phyloP scores from a whole-genome alignment of 208 protist genomes.

The Leishmania amazonensis region DNA sequence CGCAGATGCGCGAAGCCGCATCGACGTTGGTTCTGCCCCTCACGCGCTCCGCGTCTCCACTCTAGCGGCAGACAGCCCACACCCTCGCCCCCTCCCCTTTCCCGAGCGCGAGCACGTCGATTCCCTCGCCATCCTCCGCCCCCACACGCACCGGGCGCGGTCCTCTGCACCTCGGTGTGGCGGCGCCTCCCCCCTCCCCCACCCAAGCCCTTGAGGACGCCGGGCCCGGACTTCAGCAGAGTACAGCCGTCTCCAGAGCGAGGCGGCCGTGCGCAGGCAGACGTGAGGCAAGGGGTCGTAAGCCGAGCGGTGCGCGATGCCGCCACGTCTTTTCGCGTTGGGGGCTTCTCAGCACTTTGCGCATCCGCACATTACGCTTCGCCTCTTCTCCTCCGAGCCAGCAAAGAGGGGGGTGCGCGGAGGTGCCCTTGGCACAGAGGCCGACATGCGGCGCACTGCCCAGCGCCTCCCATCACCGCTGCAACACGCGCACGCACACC shows the following conservation, averaged over 20 bases:
- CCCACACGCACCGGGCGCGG: neutral
- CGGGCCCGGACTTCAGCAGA: too few relatives aligned
- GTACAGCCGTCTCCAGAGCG: neutral
- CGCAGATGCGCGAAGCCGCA: neutral
- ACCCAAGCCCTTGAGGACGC: neutral
- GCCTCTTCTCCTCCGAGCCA: neutral
- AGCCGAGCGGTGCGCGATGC: too few relatives aligned
- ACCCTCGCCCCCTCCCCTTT: neutral
- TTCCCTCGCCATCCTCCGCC: neutral
- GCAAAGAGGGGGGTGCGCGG: neutral
- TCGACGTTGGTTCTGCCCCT: too few relatives aligned
- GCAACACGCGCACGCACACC: neutral
- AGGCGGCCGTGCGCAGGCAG: neutral
- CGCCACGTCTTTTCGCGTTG: neutral
- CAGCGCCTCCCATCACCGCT: neutral
- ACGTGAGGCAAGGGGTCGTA: neutral
- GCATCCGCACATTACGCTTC: neutral
- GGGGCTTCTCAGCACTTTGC: neutral
- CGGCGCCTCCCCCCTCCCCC: neutral
- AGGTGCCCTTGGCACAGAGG: neutral
- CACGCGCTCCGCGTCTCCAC: too few relatives aligned
- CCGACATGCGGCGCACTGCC: neutral
- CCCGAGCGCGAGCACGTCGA: neutral
- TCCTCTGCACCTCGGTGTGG: neutral
- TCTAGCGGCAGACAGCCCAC: neutral